phyloP scores from a whole-genome alignment of 2,329 filamentous ascomycete species.

The Ploettnerulaceae sp. region DNA sequence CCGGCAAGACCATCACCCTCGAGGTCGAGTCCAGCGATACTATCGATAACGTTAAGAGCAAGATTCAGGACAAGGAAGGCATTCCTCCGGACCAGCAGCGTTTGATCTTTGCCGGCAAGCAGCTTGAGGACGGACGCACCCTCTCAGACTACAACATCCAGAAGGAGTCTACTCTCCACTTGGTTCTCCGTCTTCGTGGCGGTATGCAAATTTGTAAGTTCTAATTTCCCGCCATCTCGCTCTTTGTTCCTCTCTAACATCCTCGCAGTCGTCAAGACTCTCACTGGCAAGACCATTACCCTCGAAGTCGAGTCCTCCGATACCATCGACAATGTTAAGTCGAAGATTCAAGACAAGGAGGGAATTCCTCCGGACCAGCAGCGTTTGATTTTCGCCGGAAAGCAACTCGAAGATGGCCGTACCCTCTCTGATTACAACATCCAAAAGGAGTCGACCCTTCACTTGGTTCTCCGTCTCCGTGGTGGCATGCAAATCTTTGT shows the following conservation, averaged over 20 bases:
- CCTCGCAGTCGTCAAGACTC: conserved; percentile 64
- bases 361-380: conserved; percentile 94
- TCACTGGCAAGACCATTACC: conserved; percentile 94
- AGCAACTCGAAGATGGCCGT: conserved; percentile 88
- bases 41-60: conserved; percentile 97
- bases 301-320: conserved; percentile 99
- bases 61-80: conserved; percentile 97
- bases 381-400: conserved; percentile 87
- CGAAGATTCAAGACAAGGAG: conserved; percentile 90
- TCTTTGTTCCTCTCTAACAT: conserved; percentile 48
- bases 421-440: conserved; percentile 96
- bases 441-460: conserved; percentile 82
- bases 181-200: conserved; percentile 82
- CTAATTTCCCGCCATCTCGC: conserved; percentile 46
- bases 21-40: conserved; percentile 99
- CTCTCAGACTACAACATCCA: conserved; percentile 93
- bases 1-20: conserved; percentile 96
- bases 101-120: conserved; percentile 93
- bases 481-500: conserved; percentile 77
- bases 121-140: conserved; percentile 90
- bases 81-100: conserved; percentile 96
- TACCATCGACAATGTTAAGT: conserved; percentile 98
- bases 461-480: conserved; percentile 74
- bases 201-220: conserved; percentile 71
- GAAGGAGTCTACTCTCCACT: conserved; percentile 82